phyloP scores from a whole-genome alignment of 2,329 filamentous ascomycete species.

The Colletotrichum tropicicola region DNA sequence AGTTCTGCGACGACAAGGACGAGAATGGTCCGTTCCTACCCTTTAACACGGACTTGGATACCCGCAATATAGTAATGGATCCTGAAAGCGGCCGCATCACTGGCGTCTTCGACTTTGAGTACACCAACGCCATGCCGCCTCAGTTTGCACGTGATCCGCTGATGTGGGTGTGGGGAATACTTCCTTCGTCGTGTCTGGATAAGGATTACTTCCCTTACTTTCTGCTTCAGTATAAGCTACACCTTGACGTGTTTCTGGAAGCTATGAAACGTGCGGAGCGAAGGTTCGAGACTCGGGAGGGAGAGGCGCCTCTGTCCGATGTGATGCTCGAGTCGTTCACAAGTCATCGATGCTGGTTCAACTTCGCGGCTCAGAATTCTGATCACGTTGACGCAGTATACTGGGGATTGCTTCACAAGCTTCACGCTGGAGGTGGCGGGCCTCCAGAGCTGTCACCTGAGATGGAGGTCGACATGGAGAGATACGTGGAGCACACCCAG shows the following conservation, averaged over 20 bases:
- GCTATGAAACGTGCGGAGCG: background rate
- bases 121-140: background rate
- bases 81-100: background rate
- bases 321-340: slow-evolving; percentile 27
- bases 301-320: slow-evolving; percentile 10
- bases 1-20: background rate
- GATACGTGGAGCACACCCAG: background rate
- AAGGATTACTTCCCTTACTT: background rate
- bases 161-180: background rate
- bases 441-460: background rate
- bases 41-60: background rate
- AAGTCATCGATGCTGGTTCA: slow-evolving; percentile 18
- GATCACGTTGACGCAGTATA: slow-evolving; percentile 45
- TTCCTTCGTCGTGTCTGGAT: background rate
- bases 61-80: background rate
- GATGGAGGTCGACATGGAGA: background rate
- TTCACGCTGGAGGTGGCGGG: background rate
- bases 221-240: background rate
- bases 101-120: background rate
- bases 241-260: background rate
- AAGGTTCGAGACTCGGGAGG: background rate
- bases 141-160: background rate
- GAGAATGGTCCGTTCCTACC: background rate
- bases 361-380: slow-evolving; percentile 9
- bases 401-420: slow-evolving; percentile 38